Conservation (phyloP, 2,329 filamentous ascomycete species). For the Aspergillus neotritici region DNA sequence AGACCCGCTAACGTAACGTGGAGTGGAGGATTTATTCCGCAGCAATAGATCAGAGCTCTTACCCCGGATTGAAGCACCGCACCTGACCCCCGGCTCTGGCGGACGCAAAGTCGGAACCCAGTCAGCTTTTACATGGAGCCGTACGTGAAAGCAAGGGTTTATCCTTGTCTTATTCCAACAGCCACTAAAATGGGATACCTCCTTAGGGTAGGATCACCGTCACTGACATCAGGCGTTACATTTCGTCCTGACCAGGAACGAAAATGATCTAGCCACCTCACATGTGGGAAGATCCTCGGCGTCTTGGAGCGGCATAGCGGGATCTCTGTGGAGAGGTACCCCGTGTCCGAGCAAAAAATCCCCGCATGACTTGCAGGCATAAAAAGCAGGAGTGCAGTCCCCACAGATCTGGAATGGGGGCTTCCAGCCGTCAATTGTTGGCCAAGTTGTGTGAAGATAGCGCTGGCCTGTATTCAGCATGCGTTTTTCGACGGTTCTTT, state of each 20-base stretch:
- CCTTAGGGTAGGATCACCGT: constrained; percentile 5
- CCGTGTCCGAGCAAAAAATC: constrained; percentile 2
- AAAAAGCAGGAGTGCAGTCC: constrained; percentile 13
- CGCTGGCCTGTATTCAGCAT: constrained; percentile 11
- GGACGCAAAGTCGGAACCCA: background rate
- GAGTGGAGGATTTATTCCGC: constrained; percentile 8
- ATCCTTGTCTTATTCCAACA: constrained; percentile 2
- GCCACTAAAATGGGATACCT: constrained; percentile 12
- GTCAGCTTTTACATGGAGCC: too few relatives aligned
- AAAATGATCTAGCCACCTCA: constrained; percentile 14
- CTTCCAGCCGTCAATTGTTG: constrained; percentile 13
- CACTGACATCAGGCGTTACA: constrained; percentile 6
- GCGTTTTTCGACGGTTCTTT: constrained; percentile 19
- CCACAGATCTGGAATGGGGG: constrained; percentile 6
- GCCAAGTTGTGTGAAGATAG: constrained; percentile 11
- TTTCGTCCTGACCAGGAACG: constrained; percentile 4
- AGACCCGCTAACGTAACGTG: constrained; percentile 4
- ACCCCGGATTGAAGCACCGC: constrained; percentile 6
- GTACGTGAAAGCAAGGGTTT: background rate
- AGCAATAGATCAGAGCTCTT: constrained; percentile 2
- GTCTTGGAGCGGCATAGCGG: constrained; percentile 5
- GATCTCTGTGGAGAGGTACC: constrained; percentile 5
- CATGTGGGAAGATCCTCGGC: constrained; percentile 16
- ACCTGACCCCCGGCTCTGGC: constrained; percentile 5
- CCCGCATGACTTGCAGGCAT: constrained; percentile 8